A percentile compares a stretch with the other conserved stretches of the same genome.
These are phyloP conservation scores for Triangularia setosa DNA, from an alignment of 2,329 filamentous ascomycete species.

Conservation along the genomic window DNA sequence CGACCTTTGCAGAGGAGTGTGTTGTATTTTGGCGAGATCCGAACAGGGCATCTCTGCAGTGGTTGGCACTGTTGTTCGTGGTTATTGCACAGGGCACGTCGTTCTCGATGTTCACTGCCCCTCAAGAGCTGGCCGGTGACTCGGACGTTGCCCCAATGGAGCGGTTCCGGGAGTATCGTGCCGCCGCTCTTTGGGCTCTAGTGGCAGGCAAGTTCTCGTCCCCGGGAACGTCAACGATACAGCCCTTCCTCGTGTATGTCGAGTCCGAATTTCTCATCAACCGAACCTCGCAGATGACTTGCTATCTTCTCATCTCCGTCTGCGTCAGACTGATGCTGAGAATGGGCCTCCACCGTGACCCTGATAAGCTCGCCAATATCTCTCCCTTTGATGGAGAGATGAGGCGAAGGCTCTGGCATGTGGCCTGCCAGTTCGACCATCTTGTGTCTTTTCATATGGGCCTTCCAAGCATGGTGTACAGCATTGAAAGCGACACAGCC, in stretches of 20 bases:
- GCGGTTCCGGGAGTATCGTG: conserved; percentile 45
- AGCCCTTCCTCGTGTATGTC: conserved; percentile 48
- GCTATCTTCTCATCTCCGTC: conserved; percentile 50
- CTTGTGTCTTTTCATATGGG: conserved; percentile 65
- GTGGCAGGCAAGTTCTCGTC: conserved; percentile 48
- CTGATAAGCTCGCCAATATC: conserved; percentile 47
- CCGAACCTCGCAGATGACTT: conserved; percentile 48
- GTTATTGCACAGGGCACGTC: conserved; percentile 41
- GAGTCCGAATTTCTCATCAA: conserved; percentile 53
- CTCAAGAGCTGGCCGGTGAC: conserved; percentile 45
- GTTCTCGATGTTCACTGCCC: conserved; percentile 42
- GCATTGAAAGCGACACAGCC: conserved; percentile 59
- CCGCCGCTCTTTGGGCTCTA: conserved; percentile 50
- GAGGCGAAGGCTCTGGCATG: conserved; percentile 50
- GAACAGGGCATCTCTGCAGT: conserved; percentile 37
- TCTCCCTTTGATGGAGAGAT: conserved; percentile 52
- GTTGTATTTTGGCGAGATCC: conserved; percentile 47
- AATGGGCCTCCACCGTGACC: conserved; percentile 57
- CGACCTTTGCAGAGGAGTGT: conserved; percentile 51
- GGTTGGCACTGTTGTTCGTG: conserved; percentile 51
- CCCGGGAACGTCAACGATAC: conserved; percentile 46
- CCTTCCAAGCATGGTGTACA: conserved; percentile 61
- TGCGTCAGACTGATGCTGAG: conserved; percentile 53
- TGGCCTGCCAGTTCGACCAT: conserved; percentile 56
- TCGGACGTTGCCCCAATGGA: conserved; percentile 39